Conservation (phyloP, 129 eudicot species). For the Apium graveolens region DNA sequence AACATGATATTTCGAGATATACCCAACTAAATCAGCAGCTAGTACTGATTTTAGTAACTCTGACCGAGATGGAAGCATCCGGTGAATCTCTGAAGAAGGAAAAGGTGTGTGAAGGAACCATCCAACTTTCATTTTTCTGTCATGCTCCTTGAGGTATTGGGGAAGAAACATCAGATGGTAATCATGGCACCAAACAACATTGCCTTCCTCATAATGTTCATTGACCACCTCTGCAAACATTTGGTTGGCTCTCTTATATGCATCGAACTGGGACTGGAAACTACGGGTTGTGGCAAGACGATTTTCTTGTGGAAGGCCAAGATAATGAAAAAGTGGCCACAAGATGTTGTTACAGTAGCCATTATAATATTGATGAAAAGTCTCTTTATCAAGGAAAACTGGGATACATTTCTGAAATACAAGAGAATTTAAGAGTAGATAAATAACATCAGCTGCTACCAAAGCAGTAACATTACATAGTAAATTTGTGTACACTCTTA, state of each 20-base stretch:
- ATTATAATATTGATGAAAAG: conserved; percentile 68
- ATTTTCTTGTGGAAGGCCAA: conserved; percentile 82
- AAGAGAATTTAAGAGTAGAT: not conserved
- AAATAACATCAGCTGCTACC: not conserved
- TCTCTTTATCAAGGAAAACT: conserved; percentile 72
- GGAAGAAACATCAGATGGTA: conserved; percentile 83
- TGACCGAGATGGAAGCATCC: conserved; percentile 68
- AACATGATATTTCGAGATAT: not conserved
- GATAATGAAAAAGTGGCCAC: conserved; percentile 87
- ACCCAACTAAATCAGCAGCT: conserved; percentile 90
- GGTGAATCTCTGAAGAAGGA: conserved; percentile 76
- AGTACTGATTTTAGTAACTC: conserved; percentile 75
- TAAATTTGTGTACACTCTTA: not conserved
- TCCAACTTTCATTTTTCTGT: conserved; percentile 63
- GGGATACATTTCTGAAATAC: conserved; percentile 61
- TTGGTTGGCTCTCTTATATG: conserved; percentile 75
- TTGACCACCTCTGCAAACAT: conserved; percentile 78
- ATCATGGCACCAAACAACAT: conserved; percentile 91
- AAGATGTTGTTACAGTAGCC: conserved; percentile 85
- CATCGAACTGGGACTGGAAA: conserved; percentile 70
- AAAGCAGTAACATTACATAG: not conserved
- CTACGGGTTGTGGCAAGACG: conserved; percentile 62
- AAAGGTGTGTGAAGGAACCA: conserved; percentile 95
- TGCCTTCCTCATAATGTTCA: conserved; percentile 66
- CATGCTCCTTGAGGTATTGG: conserved; percentile 54